These are phyloP conservation scores for Physaria fendleri DNA, from an alignment of 345 rosid genomes.

Conservation along the genomic window DNA sequence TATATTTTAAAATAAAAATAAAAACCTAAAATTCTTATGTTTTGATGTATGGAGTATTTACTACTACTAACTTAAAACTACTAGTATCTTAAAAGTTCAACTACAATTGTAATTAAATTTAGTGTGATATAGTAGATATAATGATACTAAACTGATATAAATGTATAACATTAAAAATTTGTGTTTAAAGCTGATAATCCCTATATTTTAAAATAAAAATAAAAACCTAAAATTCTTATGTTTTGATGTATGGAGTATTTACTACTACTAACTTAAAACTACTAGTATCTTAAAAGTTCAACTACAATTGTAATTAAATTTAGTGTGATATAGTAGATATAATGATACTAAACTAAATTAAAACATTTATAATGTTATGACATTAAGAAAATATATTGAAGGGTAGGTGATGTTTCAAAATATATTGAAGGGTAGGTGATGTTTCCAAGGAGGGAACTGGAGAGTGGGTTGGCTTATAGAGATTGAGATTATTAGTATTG, in stretches of 20 bases:
- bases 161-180: too few species aligned
- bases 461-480: slow-evolving; percentile 16
- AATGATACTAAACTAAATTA: neutral
- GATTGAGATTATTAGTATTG: slow-evolving; percentile 15
- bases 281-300: neutral
- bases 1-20: too few species aligned
- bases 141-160: too few species aligned
- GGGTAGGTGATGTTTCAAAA: too few species aligned
- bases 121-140: too few species aligned
- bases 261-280: neutral
- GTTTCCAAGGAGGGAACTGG: slow-evolving; percentile 29
- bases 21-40: too few species aligned
- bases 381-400: neutral
- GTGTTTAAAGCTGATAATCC: too few species aligned
- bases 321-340: neutral
- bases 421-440: slow-evolving; percentile 18
- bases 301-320: neutral
- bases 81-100: neutral
- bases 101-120: neutral
- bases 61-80: neutral
- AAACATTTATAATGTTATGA: neutral
- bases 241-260: too few species aligned
- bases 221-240: too few species aligned
- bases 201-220: too few species aligned
- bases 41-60: too few species aligned